A percentile compares a stretch with the other conserved stretches of the same genome.
Evolutionary conservation across 495 filamentous ascomycete genomes (phyloP).

Genomic region (Aspergillus olivimuriae): DNA sequence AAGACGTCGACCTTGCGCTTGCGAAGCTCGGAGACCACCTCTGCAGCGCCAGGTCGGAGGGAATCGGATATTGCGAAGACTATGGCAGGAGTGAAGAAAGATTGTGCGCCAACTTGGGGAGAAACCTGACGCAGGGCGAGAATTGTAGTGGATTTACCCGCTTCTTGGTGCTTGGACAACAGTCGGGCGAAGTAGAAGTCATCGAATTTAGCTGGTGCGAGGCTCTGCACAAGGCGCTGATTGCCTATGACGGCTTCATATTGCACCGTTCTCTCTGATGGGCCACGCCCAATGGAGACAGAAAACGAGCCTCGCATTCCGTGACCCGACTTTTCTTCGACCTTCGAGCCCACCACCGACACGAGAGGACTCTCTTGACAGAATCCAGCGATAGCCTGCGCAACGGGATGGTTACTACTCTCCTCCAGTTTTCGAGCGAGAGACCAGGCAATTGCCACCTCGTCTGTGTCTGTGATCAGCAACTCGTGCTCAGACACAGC

Average conservation of each 20-base stretch:
- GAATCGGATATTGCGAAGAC: conserved; percentile 67
- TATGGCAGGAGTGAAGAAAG: conserved; percentile 52
- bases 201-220: conserved; percentile 17
- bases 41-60: conserved; percentile 66
- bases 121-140: conserved; percentile 44
- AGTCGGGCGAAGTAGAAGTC: conserved; percentile 33
- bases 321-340: conserved; percentile 74
- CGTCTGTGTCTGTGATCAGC: conserved; percentile 33
- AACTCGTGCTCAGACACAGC: conserved; percentile 67
- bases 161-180: conserved; percentile 59
- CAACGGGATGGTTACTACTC: conserved; percentile 81
- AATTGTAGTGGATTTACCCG: conserved; percentile 70
- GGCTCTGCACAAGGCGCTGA: conserved; percentile 57
- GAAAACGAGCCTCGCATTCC: conserved; percentile 69
- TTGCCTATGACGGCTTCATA: conserved; percentile 79
- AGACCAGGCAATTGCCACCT: conserved; percentile 37
- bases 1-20: conserved; percentile 61
- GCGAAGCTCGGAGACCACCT: conserved; percentile 62
- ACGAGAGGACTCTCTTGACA: conserved; percentile 42
- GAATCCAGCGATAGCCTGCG: conserved; percentile 68
- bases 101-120: conserved; percentile 4
- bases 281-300: conserved; percentile 14
- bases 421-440: conserved; percentile 67
- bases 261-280: conserved; percentile 8
- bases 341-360: conserved; percentile 35